These are phyloP conservation scores for Emericellopsis atlantica DNA, from an alignment of 2,329 filamentous ascomycete species.

Conservation along the genomic window DNA sequence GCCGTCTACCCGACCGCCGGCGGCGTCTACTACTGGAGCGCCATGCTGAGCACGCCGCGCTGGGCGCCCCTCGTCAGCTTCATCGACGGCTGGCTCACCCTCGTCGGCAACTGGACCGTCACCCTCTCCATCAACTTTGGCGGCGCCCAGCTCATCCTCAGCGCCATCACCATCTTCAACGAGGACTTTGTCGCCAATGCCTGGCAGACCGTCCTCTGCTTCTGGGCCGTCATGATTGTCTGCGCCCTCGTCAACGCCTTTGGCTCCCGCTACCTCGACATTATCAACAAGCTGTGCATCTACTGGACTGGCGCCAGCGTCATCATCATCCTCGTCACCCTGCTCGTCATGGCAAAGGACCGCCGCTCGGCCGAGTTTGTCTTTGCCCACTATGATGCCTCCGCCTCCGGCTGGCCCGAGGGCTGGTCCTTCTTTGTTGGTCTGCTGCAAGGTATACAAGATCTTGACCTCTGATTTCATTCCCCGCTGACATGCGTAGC, in stretches of 20 bases:
- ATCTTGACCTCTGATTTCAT: constrained; percentile 21
- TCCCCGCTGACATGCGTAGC: constrained; percentile 11
- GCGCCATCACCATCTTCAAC: constrained; percentile 54
- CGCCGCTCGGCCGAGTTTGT: constrained; percentile 55
- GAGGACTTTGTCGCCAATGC: constrained; percentile 42
- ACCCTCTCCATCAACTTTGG: constrained; percentile 61
- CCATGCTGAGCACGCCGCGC: constrained; percentile 46
- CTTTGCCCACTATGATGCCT: constrained; percentile 56
- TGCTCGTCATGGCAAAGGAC: constrained; percentile 51
- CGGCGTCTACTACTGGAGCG: constrained; percentile 64
- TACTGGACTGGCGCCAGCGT: constrained; percentile 63
- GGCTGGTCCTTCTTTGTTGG: constrained; percentile 47
- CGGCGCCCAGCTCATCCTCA: constrained; percentile 55
- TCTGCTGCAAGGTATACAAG: constrained; percentile 29
- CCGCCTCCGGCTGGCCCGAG: constrained; percentile 55
- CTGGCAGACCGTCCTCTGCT: constrained; percentile 68
- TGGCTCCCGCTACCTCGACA: constrained; percentile 42
- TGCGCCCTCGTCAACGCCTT: constrained; percentile 59
- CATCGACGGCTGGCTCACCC: constrained; percentile 63
- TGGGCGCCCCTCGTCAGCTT: constrained; percentile 56
- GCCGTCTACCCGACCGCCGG: constrained; percentile 51
- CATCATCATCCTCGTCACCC: constrained; percentile 55
- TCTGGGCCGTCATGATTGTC: constrained; percentile 51
- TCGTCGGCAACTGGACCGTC: constrained; percentile 59
- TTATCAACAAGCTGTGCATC: constrained; percentile 59